Conservation (phyloP, 805 yeast genomes). For the Yamadazyma sp. region DNA sequence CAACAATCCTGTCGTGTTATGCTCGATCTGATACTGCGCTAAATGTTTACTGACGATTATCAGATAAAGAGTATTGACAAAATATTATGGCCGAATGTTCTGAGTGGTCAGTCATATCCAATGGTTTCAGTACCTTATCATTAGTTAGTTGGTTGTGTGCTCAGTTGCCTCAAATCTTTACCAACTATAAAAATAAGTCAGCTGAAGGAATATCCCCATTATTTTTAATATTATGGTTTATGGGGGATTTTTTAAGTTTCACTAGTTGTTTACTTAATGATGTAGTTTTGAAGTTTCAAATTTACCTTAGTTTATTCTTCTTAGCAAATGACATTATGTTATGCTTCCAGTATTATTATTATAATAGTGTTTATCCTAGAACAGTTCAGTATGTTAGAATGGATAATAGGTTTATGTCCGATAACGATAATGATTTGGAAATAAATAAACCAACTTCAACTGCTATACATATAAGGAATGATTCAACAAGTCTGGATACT, state of each 20-base stretch:
- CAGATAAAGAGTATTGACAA: too few species aligned
- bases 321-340: slow-evolving; percentile 36
- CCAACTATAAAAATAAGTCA: slow-evolving; percentile 55
- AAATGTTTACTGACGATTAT: too few species aligned
- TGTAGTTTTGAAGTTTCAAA: slow-evolving; percentile 35
- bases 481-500: slow-evolving; percentile 1
- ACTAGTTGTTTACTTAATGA: slow-evolving; percentile 39
- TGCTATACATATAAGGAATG: slow-evolving; percentile 9
- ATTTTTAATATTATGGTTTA: slow-evolving; percentile 61
- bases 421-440: slow-evolving; percentile 3
- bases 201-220: slow-evolving; percentile 66
- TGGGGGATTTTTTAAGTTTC: slow-evolving; percentile 60
- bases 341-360: slow-evolving; percentile 41
- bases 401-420: background rate
- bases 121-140: slow-evolving; percentile 39
- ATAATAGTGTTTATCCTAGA: slow-evolving; percentile 34
- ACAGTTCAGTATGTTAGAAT: background rate
- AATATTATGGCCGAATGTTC: slow-evolving; percentile 8
- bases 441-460: background rate
- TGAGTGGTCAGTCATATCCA: slow-evolving; percentile 16
- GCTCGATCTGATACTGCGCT: too few species aligned
- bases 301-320: slow-evolving; percentile 39
- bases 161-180: slow-evolving; percentile 65
- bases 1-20: too few species aligned
- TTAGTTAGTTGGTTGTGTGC: slow-evolving; percentile 68